Evolutionary conservation across 306 rosid species (phyloP).

Genomic region (Trifolium subterraneum): DNA sequence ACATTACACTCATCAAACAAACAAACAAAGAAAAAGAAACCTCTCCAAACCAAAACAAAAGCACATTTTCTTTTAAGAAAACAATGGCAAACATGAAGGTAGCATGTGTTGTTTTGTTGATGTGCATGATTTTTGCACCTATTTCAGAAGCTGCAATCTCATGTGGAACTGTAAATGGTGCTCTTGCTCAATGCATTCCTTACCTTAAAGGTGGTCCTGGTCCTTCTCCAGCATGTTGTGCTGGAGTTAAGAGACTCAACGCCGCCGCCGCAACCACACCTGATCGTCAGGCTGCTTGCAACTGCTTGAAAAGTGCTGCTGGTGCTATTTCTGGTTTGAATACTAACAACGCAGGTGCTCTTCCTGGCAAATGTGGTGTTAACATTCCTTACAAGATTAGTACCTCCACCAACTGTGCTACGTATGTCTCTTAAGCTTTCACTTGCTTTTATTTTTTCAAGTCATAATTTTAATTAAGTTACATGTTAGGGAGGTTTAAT

Average conservation of each 20-base stretch:
- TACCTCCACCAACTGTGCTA: constrained; percentile 45
- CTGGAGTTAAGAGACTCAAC: constrained; percentile 37
- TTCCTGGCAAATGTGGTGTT: constrained; percentile 43
- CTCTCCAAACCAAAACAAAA: background rate
- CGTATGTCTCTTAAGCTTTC: constrained; percentile 5
- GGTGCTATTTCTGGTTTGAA: background rate
- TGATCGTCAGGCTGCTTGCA: constrained; percentile 47
- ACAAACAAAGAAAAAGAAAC: background rate
- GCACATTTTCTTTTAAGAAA: background rate
- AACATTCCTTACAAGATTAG: constrained; percentile 47
- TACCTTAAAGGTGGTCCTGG: constrained; percentile 25
- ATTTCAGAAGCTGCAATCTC: constrained; percentile 43
- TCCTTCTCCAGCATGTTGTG: constrained; percentile 12
- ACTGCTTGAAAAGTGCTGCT: background rate
- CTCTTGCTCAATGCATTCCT: background rate
- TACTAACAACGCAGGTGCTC: background rate
- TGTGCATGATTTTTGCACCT: constrained; percentile 44
- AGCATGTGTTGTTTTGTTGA: constrained; percentile 34
- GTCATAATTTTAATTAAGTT: too few species aligned
- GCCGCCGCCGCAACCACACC: constrained; percentile 42
- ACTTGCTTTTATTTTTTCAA: background rate
- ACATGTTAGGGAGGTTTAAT: too few species aligned
- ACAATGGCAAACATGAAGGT: constrained; percentile 44
- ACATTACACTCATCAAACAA: background rate
- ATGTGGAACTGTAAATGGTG: constrained; percentile 46